A percentile compares a stretch with the other conserved stretches of the same genome.
Evolutionary conservation across 2,329 filamentous ascomycete species (phyloP).

Genomic region (Hypoxylon sp.): DNA sequence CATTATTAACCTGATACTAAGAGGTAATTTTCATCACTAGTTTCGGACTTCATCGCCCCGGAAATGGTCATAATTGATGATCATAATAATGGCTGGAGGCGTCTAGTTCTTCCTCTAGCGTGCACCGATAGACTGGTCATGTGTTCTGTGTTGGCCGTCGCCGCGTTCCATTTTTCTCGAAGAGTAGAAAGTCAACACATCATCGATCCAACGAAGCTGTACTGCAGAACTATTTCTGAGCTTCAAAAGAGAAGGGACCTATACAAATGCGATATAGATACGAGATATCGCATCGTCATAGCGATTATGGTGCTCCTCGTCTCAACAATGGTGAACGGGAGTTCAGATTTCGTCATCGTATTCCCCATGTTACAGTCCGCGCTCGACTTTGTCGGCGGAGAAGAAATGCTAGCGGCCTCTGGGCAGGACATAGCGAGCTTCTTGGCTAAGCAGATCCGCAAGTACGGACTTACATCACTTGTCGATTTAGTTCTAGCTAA

Average conservation of each 20-base stretch:
- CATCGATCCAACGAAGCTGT: background rate
- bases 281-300: slow-evolving; percentile 4
- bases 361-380: slow-evolving; percentile 12
- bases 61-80: slow-evolving; percentile 16
- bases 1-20: no score
- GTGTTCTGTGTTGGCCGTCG: slow-evolving; percentile 10
- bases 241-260: background rate
- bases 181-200: background rate
- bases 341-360: slow-evolving; percentile 6
- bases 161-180: slow-evolving; percentile 1
- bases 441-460: background rate
- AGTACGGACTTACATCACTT: background rate
- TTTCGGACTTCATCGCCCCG: slow-evolving; percentile 13
- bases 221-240: background rate
- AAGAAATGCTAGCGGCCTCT: background rate
- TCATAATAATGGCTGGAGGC: slow-evolving; percentile 9
- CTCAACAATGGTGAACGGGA: slow-evolving; percentile 3
- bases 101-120: slow-evolving; percentile 8
- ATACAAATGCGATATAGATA: background rate
- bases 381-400: background rate
- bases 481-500: background rate
- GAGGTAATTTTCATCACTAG: background rate
- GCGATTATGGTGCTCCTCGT: slow-evolving; percentile 5
- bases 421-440: background rate
- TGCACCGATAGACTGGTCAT: slow-evolving; percentile 6